Base-by-base conservation (phyloP, 1,284 basidiomycete species). In the Ustilago lituana region DNA sequence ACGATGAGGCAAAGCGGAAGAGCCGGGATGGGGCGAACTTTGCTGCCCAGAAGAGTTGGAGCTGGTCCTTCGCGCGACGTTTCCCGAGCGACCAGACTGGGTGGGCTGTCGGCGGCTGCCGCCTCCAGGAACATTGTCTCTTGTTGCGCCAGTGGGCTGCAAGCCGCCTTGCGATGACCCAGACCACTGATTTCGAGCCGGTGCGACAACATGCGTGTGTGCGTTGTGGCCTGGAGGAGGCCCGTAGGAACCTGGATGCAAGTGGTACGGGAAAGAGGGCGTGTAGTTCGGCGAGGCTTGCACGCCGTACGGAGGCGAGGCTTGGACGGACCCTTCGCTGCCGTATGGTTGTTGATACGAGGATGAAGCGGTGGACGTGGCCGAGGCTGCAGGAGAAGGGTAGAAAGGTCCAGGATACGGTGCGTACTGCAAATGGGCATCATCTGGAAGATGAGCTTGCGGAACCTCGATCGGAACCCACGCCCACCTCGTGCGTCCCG, bases 401-500 rank as follows among this genome's bases (percentile, higher is more conserved):
- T 50, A 63, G 40, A 44, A 68, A 32, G 27, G 43, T 5, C 45
- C 29, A 11, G 39, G 47, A 36, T 68, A 68, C 14, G 54, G 47
- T 19, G 55, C 33, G 35, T 68, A 68, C 43, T 68, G 65, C 35
- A 56, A 3, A 46, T 63, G 59, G 24, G 43, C 55, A 20, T 63
- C 65, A 31, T 68, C 65, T 0, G 38, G 31, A 31, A 48, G 48
- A 58, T 68, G 59, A 62, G 55, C 22, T 47, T 59, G 59, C 8
- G 65, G 48, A 29, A 68, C 60, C 35, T 68, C 65, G 20, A 68
- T 54, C 5, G 53, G 65, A n/a, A 68, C 65, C 65, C 65, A 68
- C 19, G 65, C 65, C 65, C 65, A 68, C 48, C 65, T 63, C n/a
- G 59, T 68, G 43, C 59, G 65, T 32, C 47, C 50, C 17, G 52